Conservation (phyloP, 2,329 filamentous ascomycete genomes). For the Alternaria sp. region DNA sequence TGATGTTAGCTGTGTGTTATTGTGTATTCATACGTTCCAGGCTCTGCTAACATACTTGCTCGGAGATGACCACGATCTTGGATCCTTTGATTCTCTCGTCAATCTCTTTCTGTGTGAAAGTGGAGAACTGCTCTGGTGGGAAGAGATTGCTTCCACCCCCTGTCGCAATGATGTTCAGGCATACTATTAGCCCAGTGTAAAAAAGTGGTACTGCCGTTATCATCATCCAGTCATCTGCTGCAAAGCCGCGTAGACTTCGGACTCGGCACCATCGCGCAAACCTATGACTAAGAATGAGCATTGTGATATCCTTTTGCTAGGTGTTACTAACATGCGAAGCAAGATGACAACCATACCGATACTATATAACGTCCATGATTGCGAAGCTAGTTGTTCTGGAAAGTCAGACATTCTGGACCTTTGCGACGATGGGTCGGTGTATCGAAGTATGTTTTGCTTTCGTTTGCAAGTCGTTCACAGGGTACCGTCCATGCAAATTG, state of each 20-base stretch:
- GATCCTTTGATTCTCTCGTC: slow-evolving; percentile 55
- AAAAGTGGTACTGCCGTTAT: slow-evolving; percentile 37
- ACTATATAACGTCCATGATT: slow-evolving; percentile 44
- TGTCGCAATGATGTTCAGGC: slow-evolving; percentile 52
- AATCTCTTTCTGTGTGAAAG: slow-evolving; percentile 52
- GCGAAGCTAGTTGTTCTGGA: slow-evolving; percentile 24
- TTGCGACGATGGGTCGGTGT: not conserved
- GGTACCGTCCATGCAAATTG: not conserved
- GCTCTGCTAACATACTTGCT: slow-evolving; percentile 48
- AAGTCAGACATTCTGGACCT: slow-evolving; percentile 19
- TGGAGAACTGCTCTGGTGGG: slow-evolving; percentile 47
- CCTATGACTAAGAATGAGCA: slow-evolving; percentile 18
- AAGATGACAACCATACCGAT: slow-evolving; percentile 41
- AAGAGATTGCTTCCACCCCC: slow-evolving; percentile 57
- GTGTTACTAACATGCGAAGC: slow-evolving; percentile 36
- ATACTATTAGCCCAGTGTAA: slow-evolving; percentile 55
- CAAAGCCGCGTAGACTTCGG: slow-evolving; percentile 29
- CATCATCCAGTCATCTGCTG: slow-evolving; percentile 45
- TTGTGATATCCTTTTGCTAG: not conserved
- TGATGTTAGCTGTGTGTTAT: slow-evolving; percentile 25
- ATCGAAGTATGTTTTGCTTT: not conserved
- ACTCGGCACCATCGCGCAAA: slow-evolving; percentile 40
- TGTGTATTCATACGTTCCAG: not conserved
- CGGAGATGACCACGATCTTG: slow-evolving; percentile 57
- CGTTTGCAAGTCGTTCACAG: not conserved